A percentile compares a stretch with the other conserved stretches of the same genome.
Conservation (phyloP, 306 rosid species). For the Lupinus albus region DNA sequence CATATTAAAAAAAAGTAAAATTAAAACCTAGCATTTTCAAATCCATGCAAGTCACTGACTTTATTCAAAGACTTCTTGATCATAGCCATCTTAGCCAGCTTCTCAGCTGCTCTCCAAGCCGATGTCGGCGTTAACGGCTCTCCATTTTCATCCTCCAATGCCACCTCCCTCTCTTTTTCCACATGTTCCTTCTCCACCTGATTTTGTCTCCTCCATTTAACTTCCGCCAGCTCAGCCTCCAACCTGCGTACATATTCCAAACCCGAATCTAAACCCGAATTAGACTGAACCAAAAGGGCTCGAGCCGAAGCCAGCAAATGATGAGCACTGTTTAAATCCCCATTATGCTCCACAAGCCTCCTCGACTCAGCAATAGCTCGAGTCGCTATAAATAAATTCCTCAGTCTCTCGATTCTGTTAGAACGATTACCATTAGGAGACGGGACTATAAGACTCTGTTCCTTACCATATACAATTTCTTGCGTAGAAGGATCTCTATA, state of each 20-base stretch:
- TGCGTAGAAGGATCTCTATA: slow-evolving; percentile 71
- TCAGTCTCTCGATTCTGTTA: slow-evolving; percentile 50
- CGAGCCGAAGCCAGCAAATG: slow-evolving; percentile 74
- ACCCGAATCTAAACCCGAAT: slow-evolving; percentile 41
- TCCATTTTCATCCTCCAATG: slow-evolving; percentile 61
- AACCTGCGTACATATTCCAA: slow-evolving; percentile 54
- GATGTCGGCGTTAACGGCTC: slow-evolving; percentile 86
- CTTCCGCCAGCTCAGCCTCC: slow-evolving; percentile 76
- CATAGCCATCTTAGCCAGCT: slow-evolving; percentile 76
- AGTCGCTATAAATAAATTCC: slow-evolving; percentile 58
- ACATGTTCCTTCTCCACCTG: slow-evolving; percentile 37
- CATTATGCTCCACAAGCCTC: slow-evolving; percentile 52
- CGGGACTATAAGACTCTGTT: slow-evolving; percentile 62
- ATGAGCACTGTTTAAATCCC: slow-evolving; percentile 61
- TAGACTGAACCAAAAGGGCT: slow-evolving; percentile 58
- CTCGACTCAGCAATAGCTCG: slow-evolving; percentile 82
- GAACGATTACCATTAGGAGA: slow-evolving; percentile 44
- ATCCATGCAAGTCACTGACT: slow-evolving; percentile 86
- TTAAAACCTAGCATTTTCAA: slow-evolving; percentile 87
- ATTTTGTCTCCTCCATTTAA: slow-evolving; percentile 66
- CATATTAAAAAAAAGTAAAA: not conserved
- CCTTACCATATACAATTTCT: slow-evolving; percentile 64
- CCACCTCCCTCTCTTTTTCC: slow-evolving; percentile 42
- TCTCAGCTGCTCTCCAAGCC: slow-evolving; percentile 89
- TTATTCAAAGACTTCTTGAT: slow-evolving; percentile 74